Percentiles rank a stretch among this genome's conserved stretches.
Conservation (phyloP, 1,139 yeast genomes). For the Geotrichum macrosporum region DNA sequence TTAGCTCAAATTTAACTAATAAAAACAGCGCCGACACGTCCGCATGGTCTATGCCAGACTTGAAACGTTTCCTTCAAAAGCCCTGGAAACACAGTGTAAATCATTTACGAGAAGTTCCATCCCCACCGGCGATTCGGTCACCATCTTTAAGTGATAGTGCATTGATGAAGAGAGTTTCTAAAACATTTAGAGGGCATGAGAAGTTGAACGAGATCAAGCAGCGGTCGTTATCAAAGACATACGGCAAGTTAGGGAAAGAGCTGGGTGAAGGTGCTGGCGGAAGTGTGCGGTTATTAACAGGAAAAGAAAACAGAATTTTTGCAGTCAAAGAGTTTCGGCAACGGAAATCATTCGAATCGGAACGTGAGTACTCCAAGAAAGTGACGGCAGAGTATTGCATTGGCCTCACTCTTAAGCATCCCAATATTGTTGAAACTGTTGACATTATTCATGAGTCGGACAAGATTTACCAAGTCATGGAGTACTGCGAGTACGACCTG, state of each 20-base stretch:
- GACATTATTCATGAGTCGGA: conserved; percentile 89
- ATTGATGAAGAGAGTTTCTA: conserved; percentile 6
- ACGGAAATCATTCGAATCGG: conserved; percentile 67
- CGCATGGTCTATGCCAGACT: conserved; percentile 35
- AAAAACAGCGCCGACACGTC: too few species aligned
- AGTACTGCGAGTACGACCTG: conserved; percentile 86
- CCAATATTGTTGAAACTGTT: conserved; percentile 84
- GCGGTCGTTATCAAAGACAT: conserved; percentile 62
- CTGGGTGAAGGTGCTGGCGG: conserved; percentile 98
- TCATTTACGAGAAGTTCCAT: conserved; percentile 10
- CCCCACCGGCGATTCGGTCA: conserved; percentile 3
- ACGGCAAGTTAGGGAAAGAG: conserved; percentile 77
- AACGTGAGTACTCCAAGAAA: conserved; percentile 86
- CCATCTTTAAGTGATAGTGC: conserved; percentile 5
- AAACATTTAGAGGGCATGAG: conserved; percentile 5
- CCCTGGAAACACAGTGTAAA: conserved; percentile 28
- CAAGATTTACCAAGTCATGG: conserved; percentile 87
- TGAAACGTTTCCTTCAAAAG: conserved; percentile 36
- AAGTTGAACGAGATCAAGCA: conserved; percentile 25
- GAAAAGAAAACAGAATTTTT: conserved; percentile 68
- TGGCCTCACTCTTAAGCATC: conserved; percentile 85
- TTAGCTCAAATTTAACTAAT: too few species aligned
- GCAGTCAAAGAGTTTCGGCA: conserved; percentile 92
- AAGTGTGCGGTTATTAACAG: conserved; percentile 68
- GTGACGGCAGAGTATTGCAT: conserved; percentile 95